Base-by-base conservation (phyloP, 768 basidiomycete genomes). In the Xerocomellus amylosporus region DNA sequence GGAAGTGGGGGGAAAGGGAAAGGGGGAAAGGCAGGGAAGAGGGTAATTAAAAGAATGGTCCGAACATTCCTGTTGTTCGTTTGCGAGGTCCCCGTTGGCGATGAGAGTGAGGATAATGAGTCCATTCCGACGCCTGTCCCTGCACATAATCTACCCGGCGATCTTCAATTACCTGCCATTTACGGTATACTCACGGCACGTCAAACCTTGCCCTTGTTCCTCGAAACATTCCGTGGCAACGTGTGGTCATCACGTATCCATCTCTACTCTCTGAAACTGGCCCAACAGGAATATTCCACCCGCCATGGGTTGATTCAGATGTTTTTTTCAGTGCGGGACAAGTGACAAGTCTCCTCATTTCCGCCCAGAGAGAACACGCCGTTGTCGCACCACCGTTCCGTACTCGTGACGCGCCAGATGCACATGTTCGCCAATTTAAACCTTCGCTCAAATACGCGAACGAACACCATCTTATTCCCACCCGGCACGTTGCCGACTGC, bases 91-190 rank as follows among this genome's bases (percentile, higher is more conserved):
- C 26, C 45, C 45, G 44, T 39, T 24, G 22, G 20, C 30, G 33
- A 28, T 45, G 51, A 24, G 33, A 28, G 33, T 26, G 56, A 58
- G 38, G 46, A 45, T 44, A 36, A 54, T 31, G 49, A 34, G 24
- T 2, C 30, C 31, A 44, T 54, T 53, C 38, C 52, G 52, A 53
- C 38, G 31, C 31, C 14, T 31, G 54, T 51, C 51, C 51, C 55
- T 51, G 55, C 48, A 41, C 49, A 34, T 2, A 22, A 53, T 62
- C 60, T 57, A 46, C 36, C 38, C 31, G 58, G 55, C 55, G 62
- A 63, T 63, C 62, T 63, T 61, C 61, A 40, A 51, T 64, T 49
- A 48, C 30, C 38, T 62, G 10, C 39, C 61, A 9, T 59, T 49
- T 63, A 31, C 41, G 60, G 60, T 49, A 56, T 12, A 1, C 12